These are phyloP conservation scores for Neolentinus lepideus DNA, from an alignment of 1,284 basidiomycete species.

Conservation along the genomic window DNA sequence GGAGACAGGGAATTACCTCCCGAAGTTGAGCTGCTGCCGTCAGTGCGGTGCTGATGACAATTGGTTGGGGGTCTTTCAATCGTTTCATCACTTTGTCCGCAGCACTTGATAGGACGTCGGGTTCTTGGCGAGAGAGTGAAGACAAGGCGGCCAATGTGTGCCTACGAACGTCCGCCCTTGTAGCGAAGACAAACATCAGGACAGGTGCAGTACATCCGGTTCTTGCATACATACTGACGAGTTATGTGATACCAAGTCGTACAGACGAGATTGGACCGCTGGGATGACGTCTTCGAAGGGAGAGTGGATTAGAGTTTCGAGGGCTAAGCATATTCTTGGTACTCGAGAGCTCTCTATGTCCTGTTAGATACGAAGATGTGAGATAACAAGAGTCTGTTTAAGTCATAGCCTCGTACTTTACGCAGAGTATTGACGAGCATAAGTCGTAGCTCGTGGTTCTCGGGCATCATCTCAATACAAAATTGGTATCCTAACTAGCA, in stretches of 20 bases:
- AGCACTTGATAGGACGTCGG: conserved; percentile 39
- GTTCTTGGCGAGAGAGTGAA: conserved; percentile 40
- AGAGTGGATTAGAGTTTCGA: conserved; percentile 55
- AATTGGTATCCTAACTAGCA: conserved; percentile 60
- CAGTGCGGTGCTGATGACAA: conserved; percentile 44
- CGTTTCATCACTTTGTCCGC: conserved; percentile 34
- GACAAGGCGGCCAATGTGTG: conserved; percentile 53
- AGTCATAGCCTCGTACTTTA: conserved; percentile 38
- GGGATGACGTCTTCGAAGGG: conserved; percentile 62
- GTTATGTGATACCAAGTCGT: conserved; percentile 56
- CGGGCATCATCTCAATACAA: conserved; percentile 63
- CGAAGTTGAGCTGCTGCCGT: conserved; percentile 11
- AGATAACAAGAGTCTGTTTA: conserved; percentile 2
- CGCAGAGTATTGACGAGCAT: conserved; percentile 79
- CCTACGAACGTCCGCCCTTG: conserved; percentile 51
- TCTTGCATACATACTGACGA: conserved; percentile 59
- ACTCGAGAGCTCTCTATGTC: conserved; percentile 53
- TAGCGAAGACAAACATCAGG: conserved; percentile 8
- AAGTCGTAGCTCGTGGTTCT: conserved; percentile 60
- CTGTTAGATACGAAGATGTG: conserved; percentile 26
- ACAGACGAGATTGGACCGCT: conserved; percentile 60
- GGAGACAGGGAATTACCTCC: background rate
- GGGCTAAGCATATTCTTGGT: conserved; percentile 58
- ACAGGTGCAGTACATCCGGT: too few species aligned
- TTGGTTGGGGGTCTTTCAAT: conserved; percentile 37